These are phyloP conservation scores for Gastrolobium bilobum DNA, from an alignment of 306 rosid genomes.

Conservation along the genomic window DNA sequence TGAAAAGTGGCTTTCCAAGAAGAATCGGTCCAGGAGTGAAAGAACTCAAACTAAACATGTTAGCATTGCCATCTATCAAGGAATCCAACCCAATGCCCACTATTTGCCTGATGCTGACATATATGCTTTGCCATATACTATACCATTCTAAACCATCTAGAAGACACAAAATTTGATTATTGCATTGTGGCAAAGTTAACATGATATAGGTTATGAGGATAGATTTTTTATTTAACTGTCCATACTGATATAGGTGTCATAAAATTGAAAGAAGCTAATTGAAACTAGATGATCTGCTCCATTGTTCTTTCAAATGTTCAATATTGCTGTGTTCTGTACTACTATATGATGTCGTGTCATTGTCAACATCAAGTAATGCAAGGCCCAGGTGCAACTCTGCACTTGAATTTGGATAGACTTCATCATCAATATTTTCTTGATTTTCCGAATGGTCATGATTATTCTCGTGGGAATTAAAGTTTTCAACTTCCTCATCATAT, in stretches of 20 bases:
- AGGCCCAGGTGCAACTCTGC: conserved; percentile 74
- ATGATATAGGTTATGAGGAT: no score
- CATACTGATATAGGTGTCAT: neutral
- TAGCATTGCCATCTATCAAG: conserved; percentile 2
- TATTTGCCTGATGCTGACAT: conserved; percentile 32
- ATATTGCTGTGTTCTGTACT: conserved; percentile 62
- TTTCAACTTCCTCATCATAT: conserved; percentile 50
- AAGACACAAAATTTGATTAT: neutral
- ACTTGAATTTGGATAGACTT: conserved; percentile 90
- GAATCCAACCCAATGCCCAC: conserved; percentile 28
- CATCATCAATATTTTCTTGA: conserved; percentile 80
- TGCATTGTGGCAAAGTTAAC: no score
- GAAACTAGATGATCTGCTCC: conserved; percentile 90
- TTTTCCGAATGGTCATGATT: conserved; percentile 51
- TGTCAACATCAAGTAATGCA: conserved; percentile 79
- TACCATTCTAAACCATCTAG: conserved; percentile 19
- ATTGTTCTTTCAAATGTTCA: conserved; percentile 68
- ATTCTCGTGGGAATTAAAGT: conserved; percentile 25
- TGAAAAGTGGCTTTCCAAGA: conserved; percentile 38
- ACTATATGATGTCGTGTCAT: conserved; percentile 61
- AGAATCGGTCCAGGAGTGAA: neutral
- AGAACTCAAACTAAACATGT: neutral
- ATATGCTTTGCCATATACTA: conserved; percentile 39
- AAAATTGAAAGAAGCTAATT: conserved; percentile 53
- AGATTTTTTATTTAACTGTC: conserved; percentile 12